Evolutionary conservation across 1,139 yeast genomes (phyloP).

Genomic region (Blastobotrys elegans): DNA sequence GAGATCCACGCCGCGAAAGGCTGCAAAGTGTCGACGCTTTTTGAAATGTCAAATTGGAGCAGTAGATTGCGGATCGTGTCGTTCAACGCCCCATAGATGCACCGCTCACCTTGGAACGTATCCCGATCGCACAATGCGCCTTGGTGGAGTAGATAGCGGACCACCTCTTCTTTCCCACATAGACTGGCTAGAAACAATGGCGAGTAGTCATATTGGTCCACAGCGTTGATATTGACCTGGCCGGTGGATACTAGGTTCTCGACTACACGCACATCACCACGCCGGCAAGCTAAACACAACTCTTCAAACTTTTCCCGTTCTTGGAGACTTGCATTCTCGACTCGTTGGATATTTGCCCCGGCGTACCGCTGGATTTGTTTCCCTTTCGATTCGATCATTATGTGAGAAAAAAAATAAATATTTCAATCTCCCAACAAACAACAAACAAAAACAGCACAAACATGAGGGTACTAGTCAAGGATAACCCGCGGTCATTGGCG

Average conservation of each 20-base stretch:
- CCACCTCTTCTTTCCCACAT: constrained; percentile 68
- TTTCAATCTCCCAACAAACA: background rate
- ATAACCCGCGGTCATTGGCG: constrained; percentile 35
- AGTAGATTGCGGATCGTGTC: constrained; percentile 58
- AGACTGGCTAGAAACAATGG: constrained; percentile 68
- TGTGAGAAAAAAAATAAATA: background rate
- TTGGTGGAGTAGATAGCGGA: constrained; percentile 50
- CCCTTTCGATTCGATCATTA: background rate
- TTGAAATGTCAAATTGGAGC: constrained; percentile 59
- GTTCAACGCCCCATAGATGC: constrained; percentile 72
- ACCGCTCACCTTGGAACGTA: constrained; percentile 74
- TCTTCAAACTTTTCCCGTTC: constrained; percentile 34
- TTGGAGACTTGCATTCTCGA: constrained; percentile 19
- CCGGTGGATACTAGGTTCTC: constrained; percentile 43
- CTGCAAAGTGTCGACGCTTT: constrained; percentile 61
- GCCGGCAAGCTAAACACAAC: constrained; percentile 62
- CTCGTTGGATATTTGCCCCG: constrained; percentile 9
- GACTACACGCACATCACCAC: constrained; percentile 62
- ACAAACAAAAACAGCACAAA: background rate
- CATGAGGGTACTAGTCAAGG: constrained; percentile 35
- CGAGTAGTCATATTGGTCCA: constrained; percentile 70
- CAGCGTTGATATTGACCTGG: constrained; percentile 43
- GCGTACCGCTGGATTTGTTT: constrained; percentile 2
- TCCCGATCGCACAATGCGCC: constrained; percentile 80
- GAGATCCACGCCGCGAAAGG: constrained; percentile 73